phyloP scores from a whole-genome alignment of 768 basidiomycete species.

The Mycena latifolia region DNA sequence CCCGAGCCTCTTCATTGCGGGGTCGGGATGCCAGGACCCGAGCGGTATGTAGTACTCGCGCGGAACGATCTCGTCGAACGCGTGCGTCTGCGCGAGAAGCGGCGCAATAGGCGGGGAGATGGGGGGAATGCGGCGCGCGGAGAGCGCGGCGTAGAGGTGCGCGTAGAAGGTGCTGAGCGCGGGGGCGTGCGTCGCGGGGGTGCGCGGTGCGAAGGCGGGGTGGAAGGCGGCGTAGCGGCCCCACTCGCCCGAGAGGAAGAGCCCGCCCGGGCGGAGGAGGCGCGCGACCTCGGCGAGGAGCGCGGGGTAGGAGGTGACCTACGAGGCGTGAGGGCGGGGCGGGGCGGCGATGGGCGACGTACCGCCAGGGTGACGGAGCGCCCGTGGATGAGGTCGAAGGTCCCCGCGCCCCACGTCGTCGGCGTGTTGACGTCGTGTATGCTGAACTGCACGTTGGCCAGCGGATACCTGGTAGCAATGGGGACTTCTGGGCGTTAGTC shows the following conservation, averaged over 20 bases:
- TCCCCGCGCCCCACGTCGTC: conserved; percentile 62
- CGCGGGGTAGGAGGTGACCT: conserved; percentile 68
- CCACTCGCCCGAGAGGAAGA: conserved; percentile 78
- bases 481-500: conserved; percentile 65
- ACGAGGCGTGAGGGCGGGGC: conserved; percentile 32
- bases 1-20: conserved; percentile 54
- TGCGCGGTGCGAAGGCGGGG: conserved; percentile 41
- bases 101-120: conserved; percentile 52
- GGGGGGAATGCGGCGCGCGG: conserved; percentile 51
- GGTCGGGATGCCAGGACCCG: conserved; percentile 63
- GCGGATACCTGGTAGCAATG: conserved; percentile 75
- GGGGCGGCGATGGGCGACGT: conserved; percentile 44
- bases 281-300: conserved; percentile 72
- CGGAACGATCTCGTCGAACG: conserved; percentile 57
- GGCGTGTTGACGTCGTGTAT: conserved; percentile 70
- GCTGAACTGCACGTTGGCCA: conserved; percentile 72
- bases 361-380: conserved; percentile 72
- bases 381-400: conserved; percentile 79
- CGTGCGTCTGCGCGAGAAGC: conserved; percentile 49
- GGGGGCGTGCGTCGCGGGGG: conserved; percentile 54
- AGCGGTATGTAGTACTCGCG: conserved; percentile 61
- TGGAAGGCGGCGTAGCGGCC: conserved; percentile 56
- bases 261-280: conserved; percentile 74
- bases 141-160: conserved; percentile 50
- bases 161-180: conserved; percentile 52